Percentiles rank a stretch among this genome's conserved stretches.
Evolutionary conservation across 2,329 filamentous ascomycete genomes (phyloP).

Genomic region (Zymoseptoria pseudotritici): DNA sequence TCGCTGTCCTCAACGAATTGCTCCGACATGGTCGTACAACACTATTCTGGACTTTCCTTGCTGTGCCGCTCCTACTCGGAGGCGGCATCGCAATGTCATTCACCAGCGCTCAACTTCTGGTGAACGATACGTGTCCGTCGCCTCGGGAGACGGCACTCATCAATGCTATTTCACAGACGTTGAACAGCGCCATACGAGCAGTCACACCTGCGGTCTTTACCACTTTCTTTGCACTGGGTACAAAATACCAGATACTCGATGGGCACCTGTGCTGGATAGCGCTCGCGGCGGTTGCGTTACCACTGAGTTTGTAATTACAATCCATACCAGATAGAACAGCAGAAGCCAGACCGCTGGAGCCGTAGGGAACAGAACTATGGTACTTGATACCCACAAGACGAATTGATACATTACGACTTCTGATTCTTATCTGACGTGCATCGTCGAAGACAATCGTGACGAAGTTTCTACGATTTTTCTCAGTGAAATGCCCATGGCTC

Average conservation of each 20-base stretch:
- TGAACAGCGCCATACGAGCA: constrained; percentile 54
- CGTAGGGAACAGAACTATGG: neutral
- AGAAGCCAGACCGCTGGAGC: no score
- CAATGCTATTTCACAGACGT: constrained; percentile 56
- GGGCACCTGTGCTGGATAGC: constrained; percentile 62
- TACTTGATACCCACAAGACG: neutral
- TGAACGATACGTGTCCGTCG: constrained; percentile 65
- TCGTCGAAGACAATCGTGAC: no score
- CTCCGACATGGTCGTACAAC: no score
- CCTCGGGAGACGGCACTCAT: constrained; percentile 58
- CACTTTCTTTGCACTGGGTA: constrained; percentile 60
- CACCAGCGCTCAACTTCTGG: constrained; percentile 58
- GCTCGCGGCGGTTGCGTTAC: constrained; percentile 35
- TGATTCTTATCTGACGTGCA: no score
- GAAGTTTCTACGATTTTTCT: no score
- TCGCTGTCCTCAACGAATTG: no score
- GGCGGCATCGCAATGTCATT: neutral
- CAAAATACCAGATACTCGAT: constrained; percentile 50
- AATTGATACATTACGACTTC: no score
- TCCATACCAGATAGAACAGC: neutral
- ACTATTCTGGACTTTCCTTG: no score
- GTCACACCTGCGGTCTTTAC: constrained; percentile 59
- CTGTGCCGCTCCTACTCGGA: neutral
- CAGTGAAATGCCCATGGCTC: neutral
- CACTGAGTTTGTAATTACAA: constrained; percentile 13